Percentiles rank a stretch among this genome's conserved stretches.
Conservation (phyloP, 805 yeast species). For the Zygotorulaspora chibaensis region DNA sequence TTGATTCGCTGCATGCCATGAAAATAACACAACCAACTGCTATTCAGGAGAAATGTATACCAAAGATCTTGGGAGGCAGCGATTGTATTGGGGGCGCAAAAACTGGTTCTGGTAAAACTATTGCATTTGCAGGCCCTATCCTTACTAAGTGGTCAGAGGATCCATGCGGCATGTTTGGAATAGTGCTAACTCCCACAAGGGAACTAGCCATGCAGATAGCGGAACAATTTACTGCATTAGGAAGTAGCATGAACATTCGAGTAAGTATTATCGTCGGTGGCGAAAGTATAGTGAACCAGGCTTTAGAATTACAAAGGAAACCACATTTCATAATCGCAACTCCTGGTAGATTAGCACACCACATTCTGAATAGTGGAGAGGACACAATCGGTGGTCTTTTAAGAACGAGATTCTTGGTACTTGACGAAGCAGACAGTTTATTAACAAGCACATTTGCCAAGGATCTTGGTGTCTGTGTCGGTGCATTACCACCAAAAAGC, state of each 20-base stretch:
- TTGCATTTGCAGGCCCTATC: slow-evolving; percentile 98
- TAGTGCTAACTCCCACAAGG: slow-evolving; percentile 86
- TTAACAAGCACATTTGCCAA: slow-evolving; percentile 78
- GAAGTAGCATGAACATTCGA: slow-evolving; percentile 80
- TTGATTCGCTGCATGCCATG: slow-evolving; percentile 77
- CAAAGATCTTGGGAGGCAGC: slow-evolving; percentile 67
- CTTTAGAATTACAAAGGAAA: slow-evolving; percentile 68
- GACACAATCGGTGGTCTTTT: slow-evolving; percentile 78
- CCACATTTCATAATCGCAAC: slow-evolving; percentile 97
- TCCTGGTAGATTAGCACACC: slow-evolving; percentile 94
- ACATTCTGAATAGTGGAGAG: slow-evolving; percentile 80
- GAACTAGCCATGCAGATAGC: slow-evolving; percentile 96
- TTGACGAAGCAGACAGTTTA: slow-evolving; percentile 95
- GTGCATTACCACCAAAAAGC: slow-evolving; percentile 62
- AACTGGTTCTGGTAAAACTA: slow-evolving; percentile 97
- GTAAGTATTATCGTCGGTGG: slow-evolving; percentile 92
- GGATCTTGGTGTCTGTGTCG: slow-evolving; percentile 70
- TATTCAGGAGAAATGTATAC: slow-evolving; percentile 86
- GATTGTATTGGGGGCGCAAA: slow-evolving; percentile 98
- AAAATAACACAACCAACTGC: slow-evolving; percentile 77
- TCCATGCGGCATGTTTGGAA: slow-evolving; percentile 88
- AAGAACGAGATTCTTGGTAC: slow-evolving; percentile 73
- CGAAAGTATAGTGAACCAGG: slow-evolving; percentile 86
- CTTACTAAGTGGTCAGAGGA: slow-evolving; percentile 90
- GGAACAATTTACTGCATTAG: slow-evolving; percentile 91